Percentiles rank a stretch among this genome's conserved stretches.
phyloP scores from a whole-genome alignment of 441 rosid species.

The Adansonia gregorii region DNA sequence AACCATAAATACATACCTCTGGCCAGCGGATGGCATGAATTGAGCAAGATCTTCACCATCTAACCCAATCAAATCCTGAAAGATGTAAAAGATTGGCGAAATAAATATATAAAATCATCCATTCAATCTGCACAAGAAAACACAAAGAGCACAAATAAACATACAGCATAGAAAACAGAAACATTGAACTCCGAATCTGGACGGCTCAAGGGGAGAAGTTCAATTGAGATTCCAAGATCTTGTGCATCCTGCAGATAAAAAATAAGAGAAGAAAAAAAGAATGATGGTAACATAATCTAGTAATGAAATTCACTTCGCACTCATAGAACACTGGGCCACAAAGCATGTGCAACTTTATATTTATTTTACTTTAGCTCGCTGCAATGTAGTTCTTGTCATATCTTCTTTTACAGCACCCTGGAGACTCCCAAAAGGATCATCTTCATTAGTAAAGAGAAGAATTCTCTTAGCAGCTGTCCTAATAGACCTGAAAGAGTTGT shows the following conservation, averaged over 20 bases:
- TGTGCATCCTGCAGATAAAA: conserved; percentile 73
- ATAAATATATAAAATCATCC: conserved; percentile 7
- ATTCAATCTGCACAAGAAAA: conserved; percentile 27
- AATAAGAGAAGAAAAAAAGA: background rate
- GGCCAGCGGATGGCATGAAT: conserved; percentile 66
- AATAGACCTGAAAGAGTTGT: conserved; percentile 63
- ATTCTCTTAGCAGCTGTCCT: conserved; percentile 85
- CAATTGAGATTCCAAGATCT: conserved; percentile 94
- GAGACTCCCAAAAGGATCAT: conserved; percentile 86
- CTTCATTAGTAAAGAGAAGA: conserved; percentile 86
- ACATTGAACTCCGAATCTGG: conserved; percentile 67
- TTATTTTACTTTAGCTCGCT: conserved; percentile 81
- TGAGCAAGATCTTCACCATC: conserved; percentile 61
- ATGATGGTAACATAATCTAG: background rate
- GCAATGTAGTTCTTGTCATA: conserved; percentile 92
- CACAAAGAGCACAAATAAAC: conserved; percentile 35
- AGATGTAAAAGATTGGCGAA: conserved; percentile 1
- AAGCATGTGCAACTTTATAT: conserved; percentile 26
- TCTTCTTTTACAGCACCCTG: conserved; percentile 75
- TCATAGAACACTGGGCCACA: conserved; percentile 7
- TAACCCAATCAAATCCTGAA: conserved; percentile 82
- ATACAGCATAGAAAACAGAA: conserved; percentile 70
- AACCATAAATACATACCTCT: conserved; percentile 47
- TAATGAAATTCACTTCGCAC: background rate
- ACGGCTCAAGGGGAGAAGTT: conserved; percentile 77